Conservation (phyloP, 768 basidiomycete species). For the Lentinula sp. region DNA sequence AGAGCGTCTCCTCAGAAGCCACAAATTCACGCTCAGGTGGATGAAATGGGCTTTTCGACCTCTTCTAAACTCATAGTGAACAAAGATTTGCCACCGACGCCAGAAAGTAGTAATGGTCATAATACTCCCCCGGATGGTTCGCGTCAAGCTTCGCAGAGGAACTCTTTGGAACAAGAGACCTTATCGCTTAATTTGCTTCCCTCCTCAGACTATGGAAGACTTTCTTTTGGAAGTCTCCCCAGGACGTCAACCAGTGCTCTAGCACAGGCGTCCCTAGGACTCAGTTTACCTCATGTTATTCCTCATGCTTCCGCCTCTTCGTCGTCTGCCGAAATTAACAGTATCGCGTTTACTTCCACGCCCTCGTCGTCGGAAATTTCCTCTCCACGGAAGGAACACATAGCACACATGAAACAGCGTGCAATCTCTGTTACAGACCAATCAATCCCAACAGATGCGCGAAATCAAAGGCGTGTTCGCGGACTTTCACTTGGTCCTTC, state of each 20-base stretch:
- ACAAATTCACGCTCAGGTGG: constrained; percentile 17
- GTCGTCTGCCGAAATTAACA: constrained; percentile 40
- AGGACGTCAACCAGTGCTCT: constrained; percentile 30
- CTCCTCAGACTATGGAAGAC: constrained; percentile 8
- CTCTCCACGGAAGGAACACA: constrained; percentile 28
- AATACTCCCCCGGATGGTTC: not conserved
- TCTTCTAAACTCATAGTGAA: constrained; percentile 22
- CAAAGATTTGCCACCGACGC: constrained; percentile 50
- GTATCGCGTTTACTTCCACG: constrained; percentile 35
- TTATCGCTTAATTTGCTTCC: constrained; percentile 7
- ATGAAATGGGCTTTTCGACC: constrained; percentile 14
- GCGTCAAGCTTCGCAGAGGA: constrained; percentile 2
- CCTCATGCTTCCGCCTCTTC: constrained; percentile 35
- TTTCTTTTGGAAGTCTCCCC: constrained; percentile 15
- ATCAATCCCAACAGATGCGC: constrained; percentile 3
- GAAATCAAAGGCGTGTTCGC: constrained; percentile 30
- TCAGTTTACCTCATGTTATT: constrained; percentile 52
- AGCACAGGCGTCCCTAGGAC: constrained; percentile 50
- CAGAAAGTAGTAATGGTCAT: constrained; percentile 22
- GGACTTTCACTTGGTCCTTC: constrained; percentile 53
- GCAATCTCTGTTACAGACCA: constrained; percentile 17
- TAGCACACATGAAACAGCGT: constrained; percentile 39
- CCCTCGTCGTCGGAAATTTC: constrained; percentile 11
- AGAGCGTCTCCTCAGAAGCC: constrained; percentile 23
- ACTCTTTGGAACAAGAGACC: constrained; percentile 7